phyloP scores from a whole-genome alignment of 2,329 filamentous ascomycete species.

The Dothiorella sarmentorum region DNA sequence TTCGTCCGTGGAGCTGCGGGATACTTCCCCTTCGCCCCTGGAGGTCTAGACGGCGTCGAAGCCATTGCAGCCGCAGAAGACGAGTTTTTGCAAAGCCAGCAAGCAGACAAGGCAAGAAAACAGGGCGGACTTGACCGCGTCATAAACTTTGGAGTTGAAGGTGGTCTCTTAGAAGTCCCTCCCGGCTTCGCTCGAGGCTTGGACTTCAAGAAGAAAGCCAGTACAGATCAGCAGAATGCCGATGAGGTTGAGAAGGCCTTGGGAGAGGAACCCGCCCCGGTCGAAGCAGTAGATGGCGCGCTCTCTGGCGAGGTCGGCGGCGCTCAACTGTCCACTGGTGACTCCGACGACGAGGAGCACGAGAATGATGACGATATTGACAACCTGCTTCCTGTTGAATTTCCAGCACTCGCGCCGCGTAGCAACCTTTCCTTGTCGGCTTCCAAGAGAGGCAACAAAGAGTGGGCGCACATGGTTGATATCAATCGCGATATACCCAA shows the following conservation, averaged over 20 bases:
- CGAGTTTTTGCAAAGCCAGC: constrained; percentile 58
- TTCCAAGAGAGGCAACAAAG: constrained; percentile 69
- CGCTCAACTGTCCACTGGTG: constrained; percentile 29
- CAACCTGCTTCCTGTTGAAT: constrained; percentile 83
- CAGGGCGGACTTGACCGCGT: constrained; percentile 68
- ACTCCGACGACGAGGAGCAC: constrained; percentile 35
- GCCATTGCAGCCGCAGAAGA: constrained; percentile 81
- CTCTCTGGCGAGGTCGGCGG: constrained; percentile 39
- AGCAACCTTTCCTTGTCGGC: constrained; percentile 69
- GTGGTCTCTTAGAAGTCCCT: constrained; percentile 73
- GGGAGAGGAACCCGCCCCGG: constrained; percentile 45
- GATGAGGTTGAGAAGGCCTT: constrained; percentile 67
- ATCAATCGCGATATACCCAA: constrained; percentile 91
- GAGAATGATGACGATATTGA: constrained; percentile 67
- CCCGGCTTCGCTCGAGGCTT: constrained; percentile 81
- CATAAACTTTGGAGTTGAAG: constrained; percentile 75
- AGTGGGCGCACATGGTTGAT: constrained; percentile 99
- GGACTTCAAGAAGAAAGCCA: constrained; percentile 61
- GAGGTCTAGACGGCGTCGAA: constrained; percentile 82
- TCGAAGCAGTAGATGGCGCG: constrained; percentile 27
- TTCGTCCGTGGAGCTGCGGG: constrained; percentile 91
- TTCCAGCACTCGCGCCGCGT: constrained; percentile 83
- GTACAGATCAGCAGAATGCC: constrained; percentile 58
- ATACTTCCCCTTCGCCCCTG: constrained; percentile 91
- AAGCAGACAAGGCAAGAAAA: constrained; percentile 39